phyloP scores from a whole-genome alignment of 768 basidiomycete genomes.

The Albatrellus ellisii region DNA sequence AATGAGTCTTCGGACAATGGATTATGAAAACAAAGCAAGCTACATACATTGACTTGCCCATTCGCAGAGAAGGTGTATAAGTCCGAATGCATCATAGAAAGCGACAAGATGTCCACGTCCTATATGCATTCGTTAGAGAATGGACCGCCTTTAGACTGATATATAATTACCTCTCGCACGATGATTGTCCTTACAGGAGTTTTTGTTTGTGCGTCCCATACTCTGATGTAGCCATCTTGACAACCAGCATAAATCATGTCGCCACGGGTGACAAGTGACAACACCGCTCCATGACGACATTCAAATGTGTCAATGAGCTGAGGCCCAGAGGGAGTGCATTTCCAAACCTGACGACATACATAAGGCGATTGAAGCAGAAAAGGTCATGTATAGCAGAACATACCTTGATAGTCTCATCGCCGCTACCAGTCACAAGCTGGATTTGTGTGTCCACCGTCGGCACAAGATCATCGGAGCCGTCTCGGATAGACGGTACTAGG shows the following conservation, averaged over 20 bases:
- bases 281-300: constrained; percentile 66
- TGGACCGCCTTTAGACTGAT: constrained; percentile 1
- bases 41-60: constrained; percentile 53
- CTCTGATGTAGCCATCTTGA: constrained; percentile 86
- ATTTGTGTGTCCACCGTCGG: constrained; percentile 14
- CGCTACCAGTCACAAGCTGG: constrained; percentile 74
- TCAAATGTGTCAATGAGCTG: constrained; percentile 50
- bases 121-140: constrained; percentile 18
- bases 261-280: constrained; percentile 61
- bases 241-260: constrained; percentile 87
- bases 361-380: not conserved
- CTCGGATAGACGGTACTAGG: constrained; percentile 27
- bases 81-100: constrained; percentile 52
- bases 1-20: not conserved
- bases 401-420: constrained; percentile 86
- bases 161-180: constrained; percentile 52
- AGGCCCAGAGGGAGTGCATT: constrained; percentile 33
- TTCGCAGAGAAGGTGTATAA: constrained; percentile 38
- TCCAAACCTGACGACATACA: constrained; percentile 47
- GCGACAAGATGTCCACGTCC: constrained; percentile 71
- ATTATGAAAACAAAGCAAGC: not conserved
- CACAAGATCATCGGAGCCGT: constrained; percentile 22
- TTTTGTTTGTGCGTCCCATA: constrained; percentile 84
- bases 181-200: constrained; percentile 80
- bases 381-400: not conserved